These are phyloP conservation scores for Chrysanthemum lavandulifolium DNA, from an alignment of 129 eudicot species.

Conservation along the genomic window DNA sequence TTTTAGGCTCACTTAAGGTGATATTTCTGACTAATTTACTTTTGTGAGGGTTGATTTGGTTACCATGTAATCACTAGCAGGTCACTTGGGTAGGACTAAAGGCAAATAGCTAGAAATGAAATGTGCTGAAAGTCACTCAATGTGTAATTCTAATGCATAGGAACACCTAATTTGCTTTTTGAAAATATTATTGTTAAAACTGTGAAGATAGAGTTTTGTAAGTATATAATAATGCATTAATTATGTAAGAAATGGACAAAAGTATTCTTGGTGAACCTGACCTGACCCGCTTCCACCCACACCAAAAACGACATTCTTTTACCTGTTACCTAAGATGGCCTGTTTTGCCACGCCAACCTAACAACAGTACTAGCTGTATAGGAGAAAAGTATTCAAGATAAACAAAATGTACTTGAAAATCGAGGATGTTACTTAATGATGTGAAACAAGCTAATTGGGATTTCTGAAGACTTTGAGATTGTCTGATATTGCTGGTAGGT, in stretches of 20 bases:
- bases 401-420: too few relatives aligned
- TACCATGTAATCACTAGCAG: too few relatives aligned
- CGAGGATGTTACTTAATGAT: neutral
- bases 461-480: too few relatives aligned
- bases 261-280: neutral
- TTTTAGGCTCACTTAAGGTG: too few relatives aligned
- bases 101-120: neutral
- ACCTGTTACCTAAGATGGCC: neutral
- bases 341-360: neutral
- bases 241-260: neutral
- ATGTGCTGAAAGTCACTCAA: neutral
- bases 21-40: too few relatives aligned
- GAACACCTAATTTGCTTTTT: neutral
- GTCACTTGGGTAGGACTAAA: too few relatives aligned
- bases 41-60: too few relatives aligned
- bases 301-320: neutral
- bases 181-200: too few relatives aligned
- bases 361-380: neutral
- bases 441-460: conserved; percentile 3
- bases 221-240: too few relatives aligned
- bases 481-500: conserved; percentile 2
- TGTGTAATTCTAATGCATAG: neutral
- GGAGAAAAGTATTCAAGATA: too few relatives aligned
- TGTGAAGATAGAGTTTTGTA: too few relatives aligned
- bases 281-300: neutral